phyloP scores from a whole-genome alignment of 2,329 filamentous ascomycete genomes.

The Didymella segeticola region DNA sequence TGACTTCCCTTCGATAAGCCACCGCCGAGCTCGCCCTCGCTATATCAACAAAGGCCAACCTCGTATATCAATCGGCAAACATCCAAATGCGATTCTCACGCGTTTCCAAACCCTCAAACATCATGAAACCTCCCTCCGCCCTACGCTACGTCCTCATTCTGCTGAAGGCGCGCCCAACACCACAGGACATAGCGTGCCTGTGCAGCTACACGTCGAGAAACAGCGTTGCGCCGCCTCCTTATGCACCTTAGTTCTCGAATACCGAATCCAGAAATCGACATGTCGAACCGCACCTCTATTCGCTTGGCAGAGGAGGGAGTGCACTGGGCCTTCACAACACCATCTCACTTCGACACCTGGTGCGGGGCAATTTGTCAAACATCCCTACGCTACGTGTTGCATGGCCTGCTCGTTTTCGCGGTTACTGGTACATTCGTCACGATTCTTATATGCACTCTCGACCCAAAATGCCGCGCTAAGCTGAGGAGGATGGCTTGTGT shows the following conservation, averaged over 20 bases:
- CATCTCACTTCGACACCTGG: constrained; percentile 2
- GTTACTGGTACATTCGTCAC: not conserved
- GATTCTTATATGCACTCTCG: not conserved
- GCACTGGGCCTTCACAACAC: not conserved
- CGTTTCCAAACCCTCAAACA: not conserved
- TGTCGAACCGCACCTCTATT: not conserved
- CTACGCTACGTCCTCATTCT: constrained; percentile 38
- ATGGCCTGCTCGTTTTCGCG: not conserved
- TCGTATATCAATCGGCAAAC: not conserved
- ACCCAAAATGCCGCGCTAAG: not conserved
- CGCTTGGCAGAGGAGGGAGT: not conserved
- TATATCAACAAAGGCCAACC: not conserved
- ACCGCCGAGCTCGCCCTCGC: not conserved
- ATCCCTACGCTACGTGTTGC: constrained; percentile 1
- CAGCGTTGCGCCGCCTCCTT: constrained; percentile 6
- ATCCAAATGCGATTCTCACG: not conserved
- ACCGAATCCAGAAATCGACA: not conserved
- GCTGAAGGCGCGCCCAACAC: constrained; percentile 36
- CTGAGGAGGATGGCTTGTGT: not conserved
- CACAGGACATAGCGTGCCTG: constrained; percentile 9
- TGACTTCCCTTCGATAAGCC: not conserved
- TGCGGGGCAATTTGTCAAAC: not conserved
- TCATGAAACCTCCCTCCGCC: constrained; percentile 31
- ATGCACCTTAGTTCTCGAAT: not conserved
- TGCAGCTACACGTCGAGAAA: constrained; percentile 2